A percentile compares a stretch with the other conserved stretches of the same genome.
Evolutionary conservation across 2,329 filamentous ascomycete genomes (phyloP).

Genomic region (Ceratocystis cubensis): DNA sequence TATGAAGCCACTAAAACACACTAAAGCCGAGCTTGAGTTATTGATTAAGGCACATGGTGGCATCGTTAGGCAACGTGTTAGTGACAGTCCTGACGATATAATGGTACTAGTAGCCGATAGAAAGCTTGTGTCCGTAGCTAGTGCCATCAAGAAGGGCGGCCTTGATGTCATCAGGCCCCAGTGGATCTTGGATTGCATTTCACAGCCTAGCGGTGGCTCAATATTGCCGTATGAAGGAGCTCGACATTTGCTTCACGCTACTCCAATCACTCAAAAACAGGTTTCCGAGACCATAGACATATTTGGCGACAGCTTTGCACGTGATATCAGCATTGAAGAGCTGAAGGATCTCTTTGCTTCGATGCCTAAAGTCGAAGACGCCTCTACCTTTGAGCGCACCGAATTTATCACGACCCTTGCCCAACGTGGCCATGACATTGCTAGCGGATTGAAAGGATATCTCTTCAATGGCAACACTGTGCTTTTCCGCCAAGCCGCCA

Average conservation of each 20-base stretch:
- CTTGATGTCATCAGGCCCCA: constrained; percentile 62
- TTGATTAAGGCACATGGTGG: constrained; percentile 77
- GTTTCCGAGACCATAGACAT: constrained; percentile 52
- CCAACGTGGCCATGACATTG: constrained; percentile 41
- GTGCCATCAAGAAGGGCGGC: constrained; percentile 58
- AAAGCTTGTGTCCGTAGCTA: constrained; percentile 67
- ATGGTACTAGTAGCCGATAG: constrained; percentile 72
- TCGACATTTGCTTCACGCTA: constrained; percentile 55
- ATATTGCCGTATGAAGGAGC: constrained; percentile 49
- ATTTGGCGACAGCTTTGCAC: constrained; percentile 71
- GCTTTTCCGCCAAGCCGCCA: constrained; percentile 28
- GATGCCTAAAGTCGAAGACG: constrained; percentile 39
- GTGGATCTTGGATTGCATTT: constrained; percentile 77
- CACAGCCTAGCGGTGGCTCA: constrained; percentile 42
- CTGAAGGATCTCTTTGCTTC: constrained; percentile 39
- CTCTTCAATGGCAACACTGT: constrained; percentile 40
- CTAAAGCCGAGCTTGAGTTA: constrained; percentile 66
- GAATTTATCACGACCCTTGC: constrained; percentile 43
- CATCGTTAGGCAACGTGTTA: constrained; percentile 59
- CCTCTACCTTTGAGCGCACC: constrained; percentile 31
- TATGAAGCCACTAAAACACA: constrained; percentile 54
- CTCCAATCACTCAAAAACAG: constrained; percentile 42
- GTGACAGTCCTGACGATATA: constrained; percentile 33
- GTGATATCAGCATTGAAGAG: constrained; percentile 53
- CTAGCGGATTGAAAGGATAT: constrained; percentile 35